Conservation (phyloP, 257 asterid species). For the Lycium ferocissimum region DNA sequence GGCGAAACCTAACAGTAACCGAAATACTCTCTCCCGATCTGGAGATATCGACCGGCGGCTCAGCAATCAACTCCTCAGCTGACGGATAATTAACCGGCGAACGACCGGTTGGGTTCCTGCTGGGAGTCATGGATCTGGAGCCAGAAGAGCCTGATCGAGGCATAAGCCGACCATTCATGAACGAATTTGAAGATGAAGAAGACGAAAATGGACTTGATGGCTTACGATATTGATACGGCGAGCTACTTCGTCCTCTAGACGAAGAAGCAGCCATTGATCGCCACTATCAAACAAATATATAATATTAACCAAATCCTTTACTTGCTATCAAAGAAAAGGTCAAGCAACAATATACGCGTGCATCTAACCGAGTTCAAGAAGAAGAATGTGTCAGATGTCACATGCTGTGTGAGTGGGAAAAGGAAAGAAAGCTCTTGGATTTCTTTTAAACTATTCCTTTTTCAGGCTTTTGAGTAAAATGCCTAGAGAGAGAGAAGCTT, state of each 20-base stretch:
- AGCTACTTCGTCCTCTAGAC: constrained; percentile 87
- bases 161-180: constrained; percentile 68
- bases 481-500: constrained; percentile 42
- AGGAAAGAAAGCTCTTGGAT: constrained; percentile 48
- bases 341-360: background rate
- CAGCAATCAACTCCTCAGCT: constrained; percentile 67
- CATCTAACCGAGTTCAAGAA: constrained; percentile 14
- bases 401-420: constrained; percentile 66
- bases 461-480: constrained; percentile 47
- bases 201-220: constrained; percentile 86
- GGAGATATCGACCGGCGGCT: constrained; percentile 68
- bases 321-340: background rate
- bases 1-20: constrained; percentile 89
- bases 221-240: constrained; percentile 67
- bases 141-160: constrained; percentile 70
- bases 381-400: constrained; percentile 83
- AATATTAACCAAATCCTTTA: background rate
- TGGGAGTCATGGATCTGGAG: constrained; percentile 82
- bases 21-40: constrained; percentile 93
- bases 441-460: constrained; percentile 31
- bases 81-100: constrained; percentile 71
- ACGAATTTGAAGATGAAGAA: constrained; percentile 81
- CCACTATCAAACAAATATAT: background rate
- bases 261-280: constrained; percentile 86
- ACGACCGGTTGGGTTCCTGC: constrained; percentile 50